Evolutionary conservation across 2,329 filamentous ascomycete species (phyloP), one percentile per base, ranked within the genome.

Genomic region (Apiospora pterosperma): DNA sequence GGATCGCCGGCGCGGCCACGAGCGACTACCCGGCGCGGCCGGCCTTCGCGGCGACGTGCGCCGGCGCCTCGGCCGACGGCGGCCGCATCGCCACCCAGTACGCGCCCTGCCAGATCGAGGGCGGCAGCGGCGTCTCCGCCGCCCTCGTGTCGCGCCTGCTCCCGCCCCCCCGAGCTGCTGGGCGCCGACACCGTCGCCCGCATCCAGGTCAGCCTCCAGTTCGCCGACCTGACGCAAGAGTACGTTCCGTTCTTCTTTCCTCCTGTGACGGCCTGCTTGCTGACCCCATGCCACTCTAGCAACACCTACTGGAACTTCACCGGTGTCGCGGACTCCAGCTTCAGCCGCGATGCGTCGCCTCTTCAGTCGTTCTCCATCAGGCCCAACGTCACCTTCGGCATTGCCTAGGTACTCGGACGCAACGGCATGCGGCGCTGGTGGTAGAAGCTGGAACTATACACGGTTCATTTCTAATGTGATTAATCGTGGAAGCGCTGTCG

Each of bases 251-350:
- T 7, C 28, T 19, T 12, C 36, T 4, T 23, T 23, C 36, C 8
- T 4, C n/a, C 58, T n/a, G 16, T 25, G 8, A 16, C 11, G 11
- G 3, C 28, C 1, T 16, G 19, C 12, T 5, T 36, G 19, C 28
- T 59, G 10, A 31, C n/a, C 14, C 41, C 41, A 11, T 21, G 16
- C 16, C 8, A 1, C 36, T 28, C 3, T 19, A 61, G 59, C 59
- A 41, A 41, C 36, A 41, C 59, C 39, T 61, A 61, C 59, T 61
- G 36, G 36, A 61, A 61, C 59, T 38, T 28, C 59, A 61, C 59
- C 36, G 59, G 59, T 21, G 11, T 21, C 36, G 23, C 14, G 14
- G 34, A 61, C 36, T n/a, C 59, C 36, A 25, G 25, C 36, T 41
- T 39, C 36, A 61, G 41, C 59, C 36, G 36, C 34, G 59, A 23